Evolutionary conservation across 2,329 filamentous ascomycete genomes (phyloP).

Genomic region (Thelonectria discophora): DNA sequence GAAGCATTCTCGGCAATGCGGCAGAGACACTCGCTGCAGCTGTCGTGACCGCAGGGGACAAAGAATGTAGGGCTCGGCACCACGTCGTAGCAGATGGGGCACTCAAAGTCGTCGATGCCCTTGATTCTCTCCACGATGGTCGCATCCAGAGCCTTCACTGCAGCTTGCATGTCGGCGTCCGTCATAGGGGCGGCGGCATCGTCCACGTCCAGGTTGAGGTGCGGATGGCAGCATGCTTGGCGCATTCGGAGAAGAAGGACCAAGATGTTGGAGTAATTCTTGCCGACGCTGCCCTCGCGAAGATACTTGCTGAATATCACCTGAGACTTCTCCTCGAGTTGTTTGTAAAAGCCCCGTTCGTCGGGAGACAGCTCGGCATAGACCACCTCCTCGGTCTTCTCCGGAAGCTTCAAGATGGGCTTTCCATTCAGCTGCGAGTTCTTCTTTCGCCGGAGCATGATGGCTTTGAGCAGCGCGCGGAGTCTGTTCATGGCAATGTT

Average conservation of each 20-base stretch:
- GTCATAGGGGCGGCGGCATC: slow-evolving; percentile 52
- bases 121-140: slow-evolving; percentile 75
- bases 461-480: slow-evolving; percentile 78
- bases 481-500: slow-evolving; percentile 74
- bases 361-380: slow-evolving; percentile 76
- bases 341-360: slow-evolving; percentile 81
- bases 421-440: slow-evolving; percentile 80
- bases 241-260: slow-evolving; percentile 84
- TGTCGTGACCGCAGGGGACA: slow-evolving; percentile 83
- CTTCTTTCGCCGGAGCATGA: slow-evolving; percentile 86
- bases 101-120: slow-evolving; percentile 71
- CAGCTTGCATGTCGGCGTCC: slow-evolving; percentile 61
- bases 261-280: slow-evolving; percentile 78
- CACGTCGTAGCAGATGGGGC: slow-evolving; percentile 83
- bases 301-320: slow-evolving; percentile 82
- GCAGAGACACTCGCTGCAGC: slow-evolving; percentile 79
- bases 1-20: slow-evolving; percentile 70
- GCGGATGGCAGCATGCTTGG: slow-evolving; percentile 66
- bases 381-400: slow-evolving; percentile 79
- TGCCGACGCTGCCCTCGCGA: slow-evolving; percentile 71
- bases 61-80: slow-evolving; percentile 80
- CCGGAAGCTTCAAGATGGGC: slow-evolving; percentile 79
- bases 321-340: slow-evolving; percentile 73
- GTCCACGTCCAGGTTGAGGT: slow-evolving; percentile 47
- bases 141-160: slow-evolving; percentile 67